Conservation (phyloP, 2,329 filamentous ascomycete species). For the Truncatella angustata region DNA sequence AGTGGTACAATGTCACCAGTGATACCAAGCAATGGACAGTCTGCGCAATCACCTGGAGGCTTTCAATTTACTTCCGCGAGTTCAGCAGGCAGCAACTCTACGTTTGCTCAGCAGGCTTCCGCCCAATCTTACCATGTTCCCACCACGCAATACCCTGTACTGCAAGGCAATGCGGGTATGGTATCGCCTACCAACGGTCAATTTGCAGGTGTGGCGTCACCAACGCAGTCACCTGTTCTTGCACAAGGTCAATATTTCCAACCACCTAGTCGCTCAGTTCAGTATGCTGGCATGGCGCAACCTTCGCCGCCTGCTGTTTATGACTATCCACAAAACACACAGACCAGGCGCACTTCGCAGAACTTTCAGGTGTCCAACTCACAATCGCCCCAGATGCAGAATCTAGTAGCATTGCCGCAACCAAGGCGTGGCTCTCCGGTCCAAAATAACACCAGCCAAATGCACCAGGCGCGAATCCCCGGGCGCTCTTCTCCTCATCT, state of each 20-base stretch:
- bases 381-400: constrained; percentile 10
- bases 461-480: constrained; percentile 1
- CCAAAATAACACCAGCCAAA: constrained; percentile 4
- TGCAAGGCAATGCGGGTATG: background rate
- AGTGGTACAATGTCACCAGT: background rate
- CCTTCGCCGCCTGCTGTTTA: background rate
- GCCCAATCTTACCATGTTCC: background rate
- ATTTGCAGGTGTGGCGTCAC: background rate
- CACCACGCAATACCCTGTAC: background rate
- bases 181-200: background rate
- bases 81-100: background rate
- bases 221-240: background rate
- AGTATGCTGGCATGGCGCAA: background rate
- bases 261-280: background rate
- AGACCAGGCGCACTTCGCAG: constrained; percentile 8
- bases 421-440: constrained; percentile 8
- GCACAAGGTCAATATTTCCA: constrained; percentile 1
- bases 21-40: background rate
- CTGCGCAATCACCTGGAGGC: background rate
- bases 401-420: background rate
- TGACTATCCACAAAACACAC: background rate
- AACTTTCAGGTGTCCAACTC: background rate
- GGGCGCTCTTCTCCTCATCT: background rate
- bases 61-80: background rate
- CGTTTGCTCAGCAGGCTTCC: background rate